Evolutionary conservation across 306 rosid species (phyloP), one percentile per base, ranked within the genome.

Genomic region (Delonix regia): DNA sequence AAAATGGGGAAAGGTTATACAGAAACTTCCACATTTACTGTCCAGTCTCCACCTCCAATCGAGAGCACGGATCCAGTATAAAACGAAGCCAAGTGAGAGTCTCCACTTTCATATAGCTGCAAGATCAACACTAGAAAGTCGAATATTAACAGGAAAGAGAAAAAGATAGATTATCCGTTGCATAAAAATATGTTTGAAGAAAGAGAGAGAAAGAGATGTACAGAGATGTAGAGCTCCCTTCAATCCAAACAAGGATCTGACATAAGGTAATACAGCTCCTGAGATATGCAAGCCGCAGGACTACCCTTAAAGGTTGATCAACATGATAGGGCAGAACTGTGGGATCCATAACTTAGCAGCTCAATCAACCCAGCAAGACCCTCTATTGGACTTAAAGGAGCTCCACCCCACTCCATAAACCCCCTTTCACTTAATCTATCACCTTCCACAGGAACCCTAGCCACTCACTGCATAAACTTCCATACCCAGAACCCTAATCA

Each of bases 151-250:
- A 4, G 1, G 53, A 15, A 1, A 4, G 15, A 13, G 15, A 48
- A 44, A 9, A 2, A 13, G 49, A 44, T 1, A 38, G 41, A 38
- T 38, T 38, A 38, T 38, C 8, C 8, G 41, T 38, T 38, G 41
- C 9, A 38, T 7, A 38, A 2, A 7, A 5, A 38, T 38, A 10
- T 41, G 13, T 41, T 41, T 41, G 12, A 41, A 47, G 52, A 47
- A 19, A 44, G 15, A 44, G 41, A 22, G 39, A 36, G n/a, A n/a
- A n/a, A n/a, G n/a, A n/a, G n/a, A n/a, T n/a, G n/a, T n/a, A n/a
- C n/a, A n/a, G n/a, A n/a, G 73, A 71, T 55, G 88, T 78, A 88
- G 93, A 90, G 93, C 96, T 90, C 96, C 93, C 93, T 88, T 88
- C 96, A 90, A 87, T 88, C 91, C 93, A 90, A 90, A 90, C 27